phyloP scores from a whole-genome alignment of 208 protist genomes.

The Jaenimonas drosophilae region DNA sequence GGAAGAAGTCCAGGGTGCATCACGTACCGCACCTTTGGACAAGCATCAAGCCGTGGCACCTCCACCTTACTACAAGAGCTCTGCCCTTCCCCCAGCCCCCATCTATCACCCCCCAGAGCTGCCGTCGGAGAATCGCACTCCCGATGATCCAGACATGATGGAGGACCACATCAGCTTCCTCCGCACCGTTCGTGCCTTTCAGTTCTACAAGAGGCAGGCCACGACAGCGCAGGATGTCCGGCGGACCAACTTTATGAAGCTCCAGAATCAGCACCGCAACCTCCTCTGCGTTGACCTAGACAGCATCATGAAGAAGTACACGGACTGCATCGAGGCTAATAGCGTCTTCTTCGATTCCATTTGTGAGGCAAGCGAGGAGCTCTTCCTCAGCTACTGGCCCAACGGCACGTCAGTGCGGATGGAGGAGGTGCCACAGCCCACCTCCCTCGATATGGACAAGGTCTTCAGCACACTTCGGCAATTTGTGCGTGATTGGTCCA shows the following conservation, averaged over 20 bases:
- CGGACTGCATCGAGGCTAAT: conserved; percentile 73
- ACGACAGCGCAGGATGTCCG: conserved; percentile 63
- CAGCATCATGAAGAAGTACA: conserved; percentile 62
- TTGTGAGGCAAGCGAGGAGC: conserved; percentile 62
- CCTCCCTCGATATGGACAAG: conserved; percentile 89
- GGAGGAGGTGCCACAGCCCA: conserved; percentile 70
- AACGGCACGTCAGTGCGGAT: conserved; percentile 49
- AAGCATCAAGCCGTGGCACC: conserved; percentile 24
- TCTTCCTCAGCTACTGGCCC: conserved; percentile 89
- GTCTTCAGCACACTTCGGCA: conserved; percentile 93
- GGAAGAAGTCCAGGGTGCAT: too few relatives aligned
- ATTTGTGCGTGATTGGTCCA: conserved; percentile 94
- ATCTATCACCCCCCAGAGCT: too few relatives aligned
- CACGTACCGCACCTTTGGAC: conserved; percentile 6
- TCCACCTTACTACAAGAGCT: conserved; percentile 34
- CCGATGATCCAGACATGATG: conserved; percentile 54
- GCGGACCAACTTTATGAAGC: conserved; percentile 64
- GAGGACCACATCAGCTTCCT: conserved; percentile 85
- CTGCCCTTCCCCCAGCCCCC: too few relatives aligned
- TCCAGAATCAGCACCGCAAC: conserved; percentile 60
- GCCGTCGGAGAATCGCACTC: too few relatives aligned
- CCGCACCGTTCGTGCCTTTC: conserved; percentile 73
- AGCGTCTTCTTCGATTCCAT: conserved; percentile 77
- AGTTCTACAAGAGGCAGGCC: conserved; percentile 64
- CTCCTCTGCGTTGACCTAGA: conserved; percentile 74